Conservation (phyloP, 2,329 filamentous ascomycete species). For the Tolypocladium nubicola region DNA sequence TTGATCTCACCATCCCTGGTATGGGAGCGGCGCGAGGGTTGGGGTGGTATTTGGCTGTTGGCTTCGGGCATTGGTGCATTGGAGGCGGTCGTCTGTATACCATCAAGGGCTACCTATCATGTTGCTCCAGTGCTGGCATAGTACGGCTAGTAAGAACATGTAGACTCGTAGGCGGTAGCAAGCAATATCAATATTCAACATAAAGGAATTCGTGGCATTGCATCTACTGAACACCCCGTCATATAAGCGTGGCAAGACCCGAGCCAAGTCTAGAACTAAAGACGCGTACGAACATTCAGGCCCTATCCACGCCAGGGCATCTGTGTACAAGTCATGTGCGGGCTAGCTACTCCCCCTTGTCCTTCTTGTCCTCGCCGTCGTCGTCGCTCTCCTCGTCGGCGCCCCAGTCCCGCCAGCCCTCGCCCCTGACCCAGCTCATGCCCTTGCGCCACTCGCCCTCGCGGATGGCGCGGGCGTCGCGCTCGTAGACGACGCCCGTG, state of each 20-base stretch:
- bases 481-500: constrained; percentile 69
- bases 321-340: neutral
- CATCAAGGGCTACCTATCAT: neutral
- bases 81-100: neutral
- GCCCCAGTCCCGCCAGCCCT: constrained; percentile 63
- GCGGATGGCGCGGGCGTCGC: constrained; percentile 54
- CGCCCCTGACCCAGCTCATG: constrained; percentile 62
- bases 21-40: too few species aligned
- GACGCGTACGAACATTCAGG: neutral
- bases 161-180: neutral
- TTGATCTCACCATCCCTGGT: neutral
- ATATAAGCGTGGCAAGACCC: neutral
- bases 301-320: too few species aligned
- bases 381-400: constrained; percentile 40
- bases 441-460: constrained; percentile 60
- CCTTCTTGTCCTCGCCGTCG: constrained; percentile 21
- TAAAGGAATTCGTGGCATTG: neutral
- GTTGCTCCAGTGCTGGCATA: neutral
- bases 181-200: too few species aligned
- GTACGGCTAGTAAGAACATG: neutral
- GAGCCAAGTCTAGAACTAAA: neutral
- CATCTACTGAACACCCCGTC: neutral
- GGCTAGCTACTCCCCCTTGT: neutral
- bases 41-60: neutral
- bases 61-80: neutral